phyloP scores from a whole-genome alignment of 2,329 filamentous ascomycete species.

The Arthrobotrys sinensis region DNA sequence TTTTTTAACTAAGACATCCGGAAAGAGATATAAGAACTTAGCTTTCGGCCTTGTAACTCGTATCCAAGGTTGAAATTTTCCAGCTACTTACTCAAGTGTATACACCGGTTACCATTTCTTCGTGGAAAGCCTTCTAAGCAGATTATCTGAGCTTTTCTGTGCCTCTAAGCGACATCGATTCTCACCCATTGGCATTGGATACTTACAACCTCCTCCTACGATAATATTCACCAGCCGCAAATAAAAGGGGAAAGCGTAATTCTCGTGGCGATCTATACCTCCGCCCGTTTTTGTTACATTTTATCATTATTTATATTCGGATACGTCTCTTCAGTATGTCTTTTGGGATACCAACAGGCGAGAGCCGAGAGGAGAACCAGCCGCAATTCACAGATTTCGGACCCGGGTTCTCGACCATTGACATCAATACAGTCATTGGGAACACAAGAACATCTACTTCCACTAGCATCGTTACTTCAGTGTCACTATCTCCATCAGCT shows the following conservation, averaged over 20 bases:
- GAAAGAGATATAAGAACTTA: conserved; percentile 24
- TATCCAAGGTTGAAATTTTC: background rate
- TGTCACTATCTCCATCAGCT: background rate
- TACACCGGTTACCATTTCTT: background rate
- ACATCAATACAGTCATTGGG: conserved; percentile 10
- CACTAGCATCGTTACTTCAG: background rate
- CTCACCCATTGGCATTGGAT: background rate
- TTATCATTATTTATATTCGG: background rate
- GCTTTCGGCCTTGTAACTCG: conserved; percentile 1
- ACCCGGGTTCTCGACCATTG: conserved; percentile 20
- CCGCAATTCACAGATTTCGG: conserved; percentile 1
- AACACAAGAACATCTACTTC: background rate
- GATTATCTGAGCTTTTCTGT: background rate
- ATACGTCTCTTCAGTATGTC: conserved; percentile 4
- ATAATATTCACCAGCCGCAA: background rate
- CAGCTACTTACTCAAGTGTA: background rate
- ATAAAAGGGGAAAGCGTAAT: conserved; percentile 1
- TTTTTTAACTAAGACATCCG: conserved; percentile 14
- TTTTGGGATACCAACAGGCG: background rate
- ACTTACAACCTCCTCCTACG: background rate
- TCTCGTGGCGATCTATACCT: background rate
- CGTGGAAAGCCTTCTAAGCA: background rate
- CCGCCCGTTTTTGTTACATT: too few relatives aligned
- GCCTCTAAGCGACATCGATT: background rate
- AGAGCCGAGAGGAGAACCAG: background rate